Base-by-base conservation (phyloP, 768 basidiomycete species). In the Erythrobasidium yunnanense region DNA sequence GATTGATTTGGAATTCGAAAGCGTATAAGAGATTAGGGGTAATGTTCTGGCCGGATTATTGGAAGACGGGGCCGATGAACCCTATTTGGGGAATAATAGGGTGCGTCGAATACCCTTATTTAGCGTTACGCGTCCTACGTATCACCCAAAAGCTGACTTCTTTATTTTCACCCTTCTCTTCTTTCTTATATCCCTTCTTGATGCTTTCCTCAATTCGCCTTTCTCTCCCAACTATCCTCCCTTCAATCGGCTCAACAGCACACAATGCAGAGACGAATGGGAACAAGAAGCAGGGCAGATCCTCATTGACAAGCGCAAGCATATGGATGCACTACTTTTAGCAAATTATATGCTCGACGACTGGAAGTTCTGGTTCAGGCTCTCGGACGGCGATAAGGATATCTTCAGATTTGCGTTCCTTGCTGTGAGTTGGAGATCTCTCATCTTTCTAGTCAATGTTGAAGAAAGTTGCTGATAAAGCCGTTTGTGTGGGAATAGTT, bases 211-310 rank as follows among this genome's bases (percentile, higher is more conserved):
- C n/a, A n/a, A n/a, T n/a, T n/a, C n/a, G n/a, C n/a, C n/a, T n/a
- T n/a, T n/a, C n/a, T n/a, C n/a, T n/a, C n/a, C n/a, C n/a, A n/a
- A n/a, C n/a, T n/a, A n/a, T n/a, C n/a, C n/a, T n/a, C n/a, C n/a
- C n/a, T n/a, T n/a, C n/a, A n/a, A n/a, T 42, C 11, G 11, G 38
- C n/a, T 42, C 38, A 11, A 11, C 38, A 42, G 15, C 4, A 13
- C 2, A 4, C 15, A 23, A 20, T 25, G 79, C 60, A 68, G 78
- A 11, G 77, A 79, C 67, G 78, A 80, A 67, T 79, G 75, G 77
- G 78, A 79, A 57, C 74, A 75, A 69, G 79, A 80, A 53, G 78
- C 79, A 8, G 79, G 79, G 2, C 78, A 79, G 69, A 76, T 80
- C 63, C 70, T 80, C 46, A 72, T 80, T 46, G 77, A 78, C 69